Percentiles rank a stretch among this genome's conserved stretches.
Evolutionary conservation across 2,329 filamentous ascomycete species (phyloP).

Genomic region (Grosmannia serpens): DNA sequence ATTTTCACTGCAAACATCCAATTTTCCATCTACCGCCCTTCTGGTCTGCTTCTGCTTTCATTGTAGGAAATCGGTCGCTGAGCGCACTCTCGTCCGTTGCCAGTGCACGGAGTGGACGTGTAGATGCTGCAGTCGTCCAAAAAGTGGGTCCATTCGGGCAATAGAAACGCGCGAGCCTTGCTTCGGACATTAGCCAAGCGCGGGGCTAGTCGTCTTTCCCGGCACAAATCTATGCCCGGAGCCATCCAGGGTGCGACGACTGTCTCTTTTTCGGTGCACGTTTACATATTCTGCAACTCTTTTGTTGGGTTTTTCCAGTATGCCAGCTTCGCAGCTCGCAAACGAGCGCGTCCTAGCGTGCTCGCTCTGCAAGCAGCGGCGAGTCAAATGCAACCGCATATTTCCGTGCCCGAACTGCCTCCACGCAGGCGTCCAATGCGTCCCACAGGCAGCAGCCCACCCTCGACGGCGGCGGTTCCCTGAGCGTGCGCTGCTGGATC

Average conservation of each 20-base stretch:
- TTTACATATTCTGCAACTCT: background rate
- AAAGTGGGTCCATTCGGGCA: background rate
- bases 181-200: background rate
- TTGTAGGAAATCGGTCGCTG: background rate
- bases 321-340: background rate
- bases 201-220: background rate
- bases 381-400: conserved; percentile 49
- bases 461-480: conserved; percentile 32
- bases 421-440: conserved; percentile 3
- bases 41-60: background rate
- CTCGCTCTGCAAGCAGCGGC: conserved; percentile 46
- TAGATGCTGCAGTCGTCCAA: background rate
- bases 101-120: background rate
- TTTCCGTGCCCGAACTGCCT: conserved; percentile 46
- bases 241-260: background rate
- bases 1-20: background rate
- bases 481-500: conserved; percentile 46
- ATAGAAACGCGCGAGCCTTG: background rate
- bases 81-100: background rate
- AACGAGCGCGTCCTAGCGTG: conserved; percentile 34
- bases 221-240: background rate
- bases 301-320: background rate
- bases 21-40: background rate
- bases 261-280: background rate
- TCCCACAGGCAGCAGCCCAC: conserved; percentile 20